Percentiles rank a stretch among this genome's conserved stretches.
Evolutionary conservation across 1,284 basidiomycete genomes (phyloP).

Genomic region (Vanrija pseudolonga): DNA sequence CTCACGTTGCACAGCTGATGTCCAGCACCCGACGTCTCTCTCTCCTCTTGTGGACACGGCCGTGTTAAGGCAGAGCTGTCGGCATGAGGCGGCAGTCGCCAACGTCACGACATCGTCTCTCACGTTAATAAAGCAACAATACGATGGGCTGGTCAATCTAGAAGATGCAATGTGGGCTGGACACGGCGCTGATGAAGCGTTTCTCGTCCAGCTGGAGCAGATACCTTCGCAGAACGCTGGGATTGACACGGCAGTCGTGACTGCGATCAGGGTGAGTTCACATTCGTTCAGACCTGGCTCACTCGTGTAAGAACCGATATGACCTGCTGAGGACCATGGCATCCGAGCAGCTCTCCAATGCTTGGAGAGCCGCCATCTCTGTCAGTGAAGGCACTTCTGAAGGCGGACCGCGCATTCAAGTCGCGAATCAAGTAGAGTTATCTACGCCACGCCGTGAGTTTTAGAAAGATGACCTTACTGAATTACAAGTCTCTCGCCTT

Average conservation of each 20-base stretch:
- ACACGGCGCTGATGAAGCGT: slow-evolving; percentile 23
- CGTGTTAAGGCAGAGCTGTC: neutral
- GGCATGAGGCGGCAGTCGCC: neutral
- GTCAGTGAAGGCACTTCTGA: neutral
- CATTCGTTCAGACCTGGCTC: neutral
- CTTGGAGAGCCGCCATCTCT: slow-evolving; percentile 19
- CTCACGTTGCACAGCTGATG: neutral
- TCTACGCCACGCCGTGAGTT: too few species aligned
- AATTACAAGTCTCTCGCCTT: neutral
- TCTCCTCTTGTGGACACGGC: neutral
- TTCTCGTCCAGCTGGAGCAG: slow-evolving; percentile 18
- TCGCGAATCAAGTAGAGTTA: too few species aligned
- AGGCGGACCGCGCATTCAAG: too few species aligned
- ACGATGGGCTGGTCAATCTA: slow-evolving; percentile 19
- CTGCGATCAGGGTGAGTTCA: slow-evolving; percentile 16
- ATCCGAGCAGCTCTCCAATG: slow-evolving; percentile 19
- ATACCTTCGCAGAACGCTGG: too few species aligned
- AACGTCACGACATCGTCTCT: slow-evolving; percentile 5
- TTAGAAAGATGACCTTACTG: neutral
- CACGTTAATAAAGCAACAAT: slow-evolving; percentile 7
- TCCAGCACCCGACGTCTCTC: neutral
- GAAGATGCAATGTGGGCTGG: slow-evolving; percentile 36
- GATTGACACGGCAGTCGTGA: neutral
- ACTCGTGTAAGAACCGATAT: neutral
- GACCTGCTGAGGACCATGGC: neutral